phyloP scores from a whole-genome alignment of 1,284 basidiomycete species.

The Cutaneotrichosporon sp. region DNA sequence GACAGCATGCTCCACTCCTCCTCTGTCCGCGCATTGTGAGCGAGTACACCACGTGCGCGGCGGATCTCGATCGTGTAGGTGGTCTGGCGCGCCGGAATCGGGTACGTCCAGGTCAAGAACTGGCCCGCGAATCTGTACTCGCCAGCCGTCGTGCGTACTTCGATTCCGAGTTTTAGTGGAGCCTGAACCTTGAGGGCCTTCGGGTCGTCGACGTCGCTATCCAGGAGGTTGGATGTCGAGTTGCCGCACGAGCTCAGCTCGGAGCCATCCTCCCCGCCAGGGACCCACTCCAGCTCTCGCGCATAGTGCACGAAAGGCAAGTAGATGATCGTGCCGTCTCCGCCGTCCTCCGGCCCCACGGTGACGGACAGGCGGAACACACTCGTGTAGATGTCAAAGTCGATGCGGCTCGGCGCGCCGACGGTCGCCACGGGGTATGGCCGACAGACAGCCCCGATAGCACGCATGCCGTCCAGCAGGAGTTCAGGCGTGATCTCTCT shows the following conservation, averaged over 20 bases:
- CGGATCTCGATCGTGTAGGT: slow-evolving; percentile 67
- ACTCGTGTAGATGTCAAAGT: slow-evolving; percentile 73
- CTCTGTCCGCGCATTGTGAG: slow-evolving; percentile 7
- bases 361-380: slow-evolving; percentile 66
- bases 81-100: slow-evolving; percentile 59
- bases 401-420: slow-evolving; percentile 64
- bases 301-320: slow-evolving; percentile 88
- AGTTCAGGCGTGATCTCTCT: slow-evolving; percentile 60
- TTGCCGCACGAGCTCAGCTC: background rate
- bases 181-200: background rate
- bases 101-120: slow-evolving; percentile 81
- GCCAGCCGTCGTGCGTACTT: slow-evolving; percentile 64
- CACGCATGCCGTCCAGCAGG: slow-evolving; percentile 76
- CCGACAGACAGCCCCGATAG: slow-evolving; percentile 74
- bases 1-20: slow-evolving; percentile 10
- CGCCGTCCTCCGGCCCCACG: slow-evolving; percentile 58
- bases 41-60: slow-evolving; percentile 60
- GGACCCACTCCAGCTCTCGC: slow-evolving; percentile 46
- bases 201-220: background rate
- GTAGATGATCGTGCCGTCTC: slow-evolving; percentile 74
- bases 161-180: slow-evolving; percentile 47
- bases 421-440: slow-evolving; percentile 76
- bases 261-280: background rate
- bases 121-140: slow-evolving; percentile 66
- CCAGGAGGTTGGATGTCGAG: background rate